phyloP scores from a whole-genome alignment of 805 yeast species.

The Metschnikowia cubensis region DNA sequence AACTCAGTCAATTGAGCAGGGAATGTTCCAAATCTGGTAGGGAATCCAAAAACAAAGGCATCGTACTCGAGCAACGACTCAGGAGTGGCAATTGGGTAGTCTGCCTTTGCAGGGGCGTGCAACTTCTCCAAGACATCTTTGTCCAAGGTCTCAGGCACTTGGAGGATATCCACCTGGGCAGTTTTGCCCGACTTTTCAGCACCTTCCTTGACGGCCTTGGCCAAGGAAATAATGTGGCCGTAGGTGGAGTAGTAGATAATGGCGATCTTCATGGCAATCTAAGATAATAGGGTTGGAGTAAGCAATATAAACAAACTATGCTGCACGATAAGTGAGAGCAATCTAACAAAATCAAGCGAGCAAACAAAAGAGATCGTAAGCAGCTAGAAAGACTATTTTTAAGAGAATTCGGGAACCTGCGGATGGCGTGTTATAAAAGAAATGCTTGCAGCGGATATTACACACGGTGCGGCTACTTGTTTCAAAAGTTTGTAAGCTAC shows the following conservation, averaged over 20 bases:
- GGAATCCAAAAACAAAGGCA: constrained; percentile 20
- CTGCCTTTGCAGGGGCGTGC: constrained; percentile 20
- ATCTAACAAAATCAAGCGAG: no score
- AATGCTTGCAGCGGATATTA: not conserved
- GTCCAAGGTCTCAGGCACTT: constrained; percentile 35
- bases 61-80: constrained; percentile 19
- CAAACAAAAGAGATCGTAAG: no score
- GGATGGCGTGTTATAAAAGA: not conserved
- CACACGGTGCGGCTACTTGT: not conserved
- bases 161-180: constrained; percentile 59
- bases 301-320: no score
- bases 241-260: constrained; percentile 19
- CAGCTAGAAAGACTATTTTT: no score
- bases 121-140: constrained; percentile 17
- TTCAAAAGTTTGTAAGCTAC: not conserved
- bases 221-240: constrained; percentile 18
- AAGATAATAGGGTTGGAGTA: no score
- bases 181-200: constrained; percentile 14
- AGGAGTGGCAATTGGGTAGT: constrained; percentile 19
- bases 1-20: constrained; percentile 21
- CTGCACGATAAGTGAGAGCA: no score
- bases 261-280: constrained; percentile 16
- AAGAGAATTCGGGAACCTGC: not conserved
- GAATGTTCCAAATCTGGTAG: constrained; percentile 20
- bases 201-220: constrained; percentile 17